These are phyloP conservation scores for Sporothrix dimorphospora DNA, from an alignment of 2,329 filamentous ascomycete species.

Conservation along the genomic window DNA sequence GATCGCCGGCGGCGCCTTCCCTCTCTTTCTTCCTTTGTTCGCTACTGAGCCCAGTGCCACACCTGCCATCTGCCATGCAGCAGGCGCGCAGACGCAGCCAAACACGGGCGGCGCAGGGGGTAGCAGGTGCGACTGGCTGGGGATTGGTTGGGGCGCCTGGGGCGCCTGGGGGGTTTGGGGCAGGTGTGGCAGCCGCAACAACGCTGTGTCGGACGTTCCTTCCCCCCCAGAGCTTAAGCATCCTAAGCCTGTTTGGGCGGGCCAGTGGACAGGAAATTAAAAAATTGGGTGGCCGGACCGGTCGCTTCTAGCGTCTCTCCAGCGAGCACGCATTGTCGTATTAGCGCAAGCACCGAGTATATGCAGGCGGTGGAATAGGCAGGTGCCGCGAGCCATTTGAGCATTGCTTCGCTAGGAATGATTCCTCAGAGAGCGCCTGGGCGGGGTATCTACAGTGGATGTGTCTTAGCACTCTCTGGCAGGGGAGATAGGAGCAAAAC, in stretches of 20 bases:
- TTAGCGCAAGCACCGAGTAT: constrained; percentile 13
- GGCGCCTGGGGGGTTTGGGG: neutral
- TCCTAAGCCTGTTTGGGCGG: constrained; percentile 6
- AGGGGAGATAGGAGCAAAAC: neutral
- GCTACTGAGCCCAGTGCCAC: neutral
- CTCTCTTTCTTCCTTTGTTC: neutral
- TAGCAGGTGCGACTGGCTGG: constrained; percentile 19
- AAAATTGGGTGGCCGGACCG: constrained; percentile 16
- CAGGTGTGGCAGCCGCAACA: neutral
- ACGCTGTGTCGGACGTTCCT: neutral
- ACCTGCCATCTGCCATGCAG: neutral
- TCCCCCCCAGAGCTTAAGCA: neutral
- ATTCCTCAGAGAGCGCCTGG: constrained; percentile 5
- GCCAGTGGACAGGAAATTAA: constrained; percentile 6
- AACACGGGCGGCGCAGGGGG: constrained; percentile 20
- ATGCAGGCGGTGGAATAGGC: neutral
- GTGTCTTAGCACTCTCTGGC: neutral
- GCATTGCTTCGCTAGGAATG: too few relatives aligned
- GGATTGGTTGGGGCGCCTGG: neutral
- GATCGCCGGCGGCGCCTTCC: constrained; percentile 9
- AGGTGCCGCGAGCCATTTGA: neutral
- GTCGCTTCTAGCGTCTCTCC: constrained; percentile 14
- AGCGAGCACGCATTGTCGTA: neutral
- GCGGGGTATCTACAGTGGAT: neutral
- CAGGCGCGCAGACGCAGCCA: constrained; percentile 10